A percentile compares a stretch with the other conserved stretches of the same genome.
Conservation (phyloP, 768 basidiomycete genomes). For the Tephrocybe sp. region DNA sequence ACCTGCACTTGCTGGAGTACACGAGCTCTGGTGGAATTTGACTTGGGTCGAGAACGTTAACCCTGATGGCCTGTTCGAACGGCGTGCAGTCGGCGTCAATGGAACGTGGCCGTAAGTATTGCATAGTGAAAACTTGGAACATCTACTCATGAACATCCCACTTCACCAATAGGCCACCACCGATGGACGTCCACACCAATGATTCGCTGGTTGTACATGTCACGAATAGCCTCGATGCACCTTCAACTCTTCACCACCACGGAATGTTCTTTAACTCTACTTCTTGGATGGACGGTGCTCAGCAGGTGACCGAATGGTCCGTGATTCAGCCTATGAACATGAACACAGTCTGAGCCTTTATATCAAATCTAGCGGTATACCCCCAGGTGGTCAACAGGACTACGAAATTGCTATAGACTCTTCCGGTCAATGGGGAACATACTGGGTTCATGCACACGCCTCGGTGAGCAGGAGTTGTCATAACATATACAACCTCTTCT, state of each 20-base stretch:
- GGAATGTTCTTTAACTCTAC: constrained; percentile 93
- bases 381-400: constrained; percentile 64
- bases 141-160: constrained; percentile 1
- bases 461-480: constrained; percentile 36
- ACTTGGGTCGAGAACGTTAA: constrained; percentile 77
- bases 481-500: too few species aligned
- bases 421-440: constrained; percentile 75
- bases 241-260: constrained; percentile 83
- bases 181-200: constrained; percentile 64
- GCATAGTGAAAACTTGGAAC: background rate
- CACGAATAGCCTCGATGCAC: constrained; percentile 62
- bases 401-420: constrained; percentile 72
- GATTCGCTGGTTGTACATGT: constrained; percentile 81
- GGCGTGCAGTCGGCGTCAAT: constrained; percentile 85
- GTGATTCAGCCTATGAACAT: background rate
- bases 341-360: background rate
- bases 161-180: constrained; percentile 61
- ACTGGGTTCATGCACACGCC: constrained; percentile 76
- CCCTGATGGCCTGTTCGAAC: constrained; percentile 78
- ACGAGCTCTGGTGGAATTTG: constrained; percentile 88
- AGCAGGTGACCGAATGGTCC: constrained; percentile 80
- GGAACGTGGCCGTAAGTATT: constrained; percentile 86
- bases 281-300: constrained; percentile 88
- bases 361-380: constrained; percentile 59
- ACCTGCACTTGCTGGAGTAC: constrained; percentile 57